phyloP scores from a whole-genome alignment of 148 eudicot genomes.

The Euryodendron excelsum region DNA sequence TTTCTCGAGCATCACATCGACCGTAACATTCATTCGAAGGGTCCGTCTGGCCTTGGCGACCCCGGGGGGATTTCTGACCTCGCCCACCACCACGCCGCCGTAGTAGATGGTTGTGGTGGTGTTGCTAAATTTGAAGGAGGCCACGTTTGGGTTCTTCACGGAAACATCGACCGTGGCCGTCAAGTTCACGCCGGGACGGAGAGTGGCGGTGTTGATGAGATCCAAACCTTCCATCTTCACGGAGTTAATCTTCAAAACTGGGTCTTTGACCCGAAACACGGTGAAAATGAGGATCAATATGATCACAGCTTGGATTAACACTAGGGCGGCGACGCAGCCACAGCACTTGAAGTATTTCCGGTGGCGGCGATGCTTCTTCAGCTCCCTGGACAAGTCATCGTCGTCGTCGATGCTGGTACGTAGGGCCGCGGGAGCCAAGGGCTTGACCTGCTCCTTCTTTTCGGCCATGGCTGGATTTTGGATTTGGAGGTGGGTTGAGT shows the following conservation, averaged over 20 bases:
- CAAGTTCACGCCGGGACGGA: conserved; percentile 15
- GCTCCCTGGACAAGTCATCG: neutral
- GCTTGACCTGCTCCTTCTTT: conserved; percentile 31
- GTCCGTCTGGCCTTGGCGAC: conserved; percentile 39
- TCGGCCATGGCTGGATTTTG: conserved; percentile 23
- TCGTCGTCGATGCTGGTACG: conserved; percentile 6
- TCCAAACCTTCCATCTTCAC: conserved; percentile 28
- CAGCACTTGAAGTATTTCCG: conserved; percentile 26
- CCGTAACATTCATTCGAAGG: conserved; percentile 25
- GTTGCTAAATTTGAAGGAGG: conserved; percentile 34
- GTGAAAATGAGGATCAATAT: conserved; percentile 39
- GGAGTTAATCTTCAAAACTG: conserved; percentile 26
- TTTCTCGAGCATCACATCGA: conserved; percentile 26
- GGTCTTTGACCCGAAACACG: conserved; percentile 39
- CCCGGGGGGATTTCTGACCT: conserved; percentile 31
- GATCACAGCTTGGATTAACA: conserved; percentile 16
- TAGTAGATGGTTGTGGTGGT: conserved; percentile 38
- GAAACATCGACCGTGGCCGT: conserved; percentile 30
- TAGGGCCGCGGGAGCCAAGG: conserved; percentile 33
- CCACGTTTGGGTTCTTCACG: conserved; percentile 48
- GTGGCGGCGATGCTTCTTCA: conserved; percentile 3
- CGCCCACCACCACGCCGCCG: conserved; percentile 32
- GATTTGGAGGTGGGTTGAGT: no score
- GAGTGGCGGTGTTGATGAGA: neutral
- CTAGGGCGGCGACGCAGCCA: conserved; percentile 33